Evolutionary conservation across 129 eudicot species (phyloP), one percentile per base, ranked within the genome.

Genomic region (Flaveria ramosissima): DNA sequence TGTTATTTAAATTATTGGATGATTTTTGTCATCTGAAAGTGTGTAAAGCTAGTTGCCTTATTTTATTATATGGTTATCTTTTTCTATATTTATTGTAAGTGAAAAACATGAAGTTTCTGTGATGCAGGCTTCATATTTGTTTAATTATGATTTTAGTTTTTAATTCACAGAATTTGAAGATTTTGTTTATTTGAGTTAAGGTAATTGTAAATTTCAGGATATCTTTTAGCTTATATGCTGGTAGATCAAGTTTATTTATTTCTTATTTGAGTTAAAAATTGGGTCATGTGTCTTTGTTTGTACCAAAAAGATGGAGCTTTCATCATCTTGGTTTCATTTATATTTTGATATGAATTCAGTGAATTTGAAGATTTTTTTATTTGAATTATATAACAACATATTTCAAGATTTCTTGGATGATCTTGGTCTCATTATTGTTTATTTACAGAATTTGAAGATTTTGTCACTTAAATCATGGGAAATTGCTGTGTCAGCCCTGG

Each of bases 401-500:
- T 66, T 6, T n/a, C 71, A 36, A 66, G 51, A 66, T 36, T 36
- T 39, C 13, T 66, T 16, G 46, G 71, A 0, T n/a, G 57, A 60
- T 59, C 42, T 14, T 43, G 15, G 27, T 64, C 30, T 50, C 17
- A 11, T 68, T 59, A 16, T 59, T 45, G 42, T 78, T 20, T 6
- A 19, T 27, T 53, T 68, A 32, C 78, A 61, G 81, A 71, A 77
- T 45, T 80, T 80, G 72, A 71, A 66, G 78, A 36, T 75, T 77
- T 43, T 24, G 0, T 42, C 53, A 48, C 43, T 53, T 65, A 63
- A 82, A 74, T 70, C 50, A 91, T 91, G 97, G 97, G 94, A 73
- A 91, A 88, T 68, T 88, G 97, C 77, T 91, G 92, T 75, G 85
- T 67, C 75, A 78, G 76, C 50, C 83, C 97, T 23, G 77, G 39